Evolutionary conservation across 306 rosid species (phyloP), one percentile per base, ranked within the genome.

Genomic region (Cucumis hystrix): DNA sequence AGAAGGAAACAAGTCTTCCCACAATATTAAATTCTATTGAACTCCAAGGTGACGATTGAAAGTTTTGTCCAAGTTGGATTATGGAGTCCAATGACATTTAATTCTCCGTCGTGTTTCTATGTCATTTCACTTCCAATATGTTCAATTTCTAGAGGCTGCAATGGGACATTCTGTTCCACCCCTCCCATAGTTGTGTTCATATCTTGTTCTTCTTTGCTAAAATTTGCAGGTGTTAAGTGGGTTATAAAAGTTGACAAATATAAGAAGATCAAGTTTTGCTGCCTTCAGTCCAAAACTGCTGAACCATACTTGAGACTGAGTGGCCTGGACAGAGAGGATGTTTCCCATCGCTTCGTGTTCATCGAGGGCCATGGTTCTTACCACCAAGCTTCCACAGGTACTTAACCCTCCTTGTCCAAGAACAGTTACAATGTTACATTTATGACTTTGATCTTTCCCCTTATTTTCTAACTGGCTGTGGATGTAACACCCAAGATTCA

Each of bases 361-460:
- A 43, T 90, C 59, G 94, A 92, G 85, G 96, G 96, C 68, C 83
- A 84, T 16, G 83, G 82, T 56, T 71, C 40, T 3, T 86, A 81
- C 83, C 79, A 86, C 69, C 96, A 79, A 74, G 96, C 85, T 72
- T 92, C 96, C 61, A 86, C 92, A 20, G 96, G 96, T 92, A 69
- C 55, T 13, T 69, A 47, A 21, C 75, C 37, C 10, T 69, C 39
- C 57, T 23, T 45, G 40, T 12, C 39, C 6, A 17, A 9, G 17
- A 17, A 37, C 8, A 41, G 52, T 75, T 66, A 84, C 77, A 25
- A 58, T 40, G 56, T 81, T 63, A 8, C 33, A n/a, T 10, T 41
- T 14, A 67, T 40, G 2, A 40, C 74, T 67, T 67, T 41, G 74
- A n/a, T 72, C 47, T 78, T 47, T n/a, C 64, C 72, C 52, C 39